phyloP scores from a whole-genome alignment of 352 stramenopile genomes.

The Globisporangium apiculatum region DNA sequence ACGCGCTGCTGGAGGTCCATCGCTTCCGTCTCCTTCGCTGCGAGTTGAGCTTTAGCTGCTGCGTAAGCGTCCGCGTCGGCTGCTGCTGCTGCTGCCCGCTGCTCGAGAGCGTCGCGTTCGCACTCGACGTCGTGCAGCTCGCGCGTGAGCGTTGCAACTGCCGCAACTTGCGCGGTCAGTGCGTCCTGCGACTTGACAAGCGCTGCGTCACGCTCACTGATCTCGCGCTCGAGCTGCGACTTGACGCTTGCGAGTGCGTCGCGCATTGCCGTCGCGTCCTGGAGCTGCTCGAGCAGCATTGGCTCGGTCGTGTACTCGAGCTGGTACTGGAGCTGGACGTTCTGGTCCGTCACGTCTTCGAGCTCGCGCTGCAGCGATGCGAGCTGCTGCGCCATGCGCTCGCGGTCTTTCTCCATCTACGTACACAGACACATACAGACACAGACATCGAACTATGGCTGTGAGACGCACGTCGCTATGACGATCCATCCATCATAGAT shows the following conservation, averaged over 20 bases:
- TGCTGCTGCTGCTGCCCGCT: constrained; percentile 25
- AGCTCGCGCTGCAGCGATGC: constrained; percentile 42
- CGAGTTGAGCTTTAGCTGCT: constrained; percentile 24
- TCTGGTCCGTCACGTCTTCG: constrained; percentile 72
- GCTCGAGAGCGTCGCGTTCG: constrained; percentile 26
- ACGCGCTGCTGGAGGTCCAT: constrained; percentile 13
- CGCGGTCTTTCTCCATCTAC: constrained; percentile 79
- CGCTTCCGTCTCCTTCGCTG: constrained; percentile 24
- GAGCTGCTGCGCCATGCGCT: constrained; percentile 32
- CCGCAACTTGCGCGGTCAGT: constrained; percentile 19
- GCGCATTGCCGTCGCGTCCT: constrained; percentile 78
- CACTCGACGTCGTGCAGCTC: constrained; percentile 28
- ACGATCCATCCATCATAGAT: no score
- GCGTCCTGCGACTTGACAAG: constrained; percentile 27
- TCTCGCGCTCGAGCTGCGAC: constrained; percentile 54
- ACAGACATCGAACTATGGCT: background rate
- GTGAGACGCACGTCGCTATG: no score
- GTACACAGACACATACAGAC: background rate
- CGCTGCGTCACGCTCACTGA: constrained; percentile 58
- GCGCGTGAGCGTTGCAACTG: constrained; percentile 27
- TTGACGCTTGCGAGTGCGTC: constrained; percentile 66
- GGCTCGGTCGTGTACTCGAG: constrained; percentile 75
- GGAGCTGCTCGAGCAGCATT: constrained; percentile 74
- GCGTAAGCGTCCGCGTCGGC: constrained; percentile 23
- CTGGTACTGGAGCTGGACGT: constrained; percentile 81